Percentiles rank a stretch among this genome's conserved stretches.
Evolutionary conservation across 1,284 basidiomycete genomes (phyloP).

Genomic region (Cryptococcus wingfieldii): DNA sequence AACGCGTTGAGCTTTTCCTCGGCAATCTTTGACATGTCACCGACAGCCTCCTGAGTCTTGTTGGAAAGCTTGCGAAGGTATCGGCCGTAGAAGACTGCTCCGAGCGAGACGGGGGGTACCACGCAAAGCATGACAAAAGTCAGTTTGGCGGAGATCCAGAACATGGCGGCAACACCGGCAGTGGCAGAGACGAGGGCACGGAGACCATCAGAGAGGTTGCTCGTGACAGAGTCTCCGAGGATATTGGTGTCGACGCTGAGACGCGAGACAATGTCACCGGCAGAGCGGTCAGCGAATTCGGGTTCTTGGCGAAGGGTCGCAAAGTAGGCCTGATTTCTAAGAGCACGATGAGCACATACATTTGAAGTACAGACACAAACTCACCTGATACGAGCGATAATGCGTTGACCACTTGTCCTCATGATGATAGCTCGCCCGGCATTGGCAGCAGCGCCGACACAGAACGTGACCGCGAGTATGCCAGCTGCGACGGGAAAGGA

Average conservation of each 20-base stretch:
- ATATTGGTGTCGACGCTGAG: slow-evolving; percentile 90
- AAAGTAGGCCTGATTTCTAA: slow-evolving; percentile 66
- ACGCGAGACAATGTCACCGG: slow-evolving; percentile 89
- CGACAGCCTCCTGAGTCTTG: slow-evolving; percentile 87
- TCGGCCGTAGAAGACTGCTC: slow-evolving; percentile 78
- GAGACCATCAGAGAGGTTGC: slow-evolving; percentile 86
- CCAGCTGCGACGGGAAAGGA: slow-evolving; percentile 76
- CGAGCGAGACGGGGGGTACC: slow-evolving; percentile 90
- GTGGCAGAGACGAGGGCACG: slow-evolving; percentile 76
- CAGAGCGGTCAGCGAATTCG: slow-evolving; percentile 85
- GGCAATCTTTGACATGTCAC: slow-evolving; percentile 89
- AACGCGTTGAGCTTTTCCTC: slow-evolving; percentile 90
- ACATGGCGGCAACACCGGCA: slow-evolving; percentile 93
- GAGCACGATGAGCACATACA: neutral
- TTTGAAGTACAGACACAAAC: neutral
- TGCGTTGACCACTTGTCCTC: slow-evolving; percentile 82
- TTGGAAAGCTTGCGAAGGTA: slow-evolving; percentile 90
- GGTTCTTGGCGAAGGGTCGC: slow-evolving; percentile 83
- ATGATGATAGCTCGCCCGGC: slow-evolving; percentile 83
- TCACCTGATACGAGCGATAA: slow-evolving; percentile 76
- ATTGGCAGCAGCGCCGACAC: slow-evolving; percentile 80
- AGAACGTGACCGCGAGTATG: slow-evolving; percentile 73
- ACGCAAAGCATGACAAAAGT: slow-evolving; percentile 90
- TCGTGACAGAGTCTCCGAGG: slow-evolving; percentile 89
- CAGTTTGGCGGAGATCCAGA: slow-evolving; percentile 85